A percentile compares a stretch with the other conserved stretches of the same genome.
phyloP scores from a whole-genome alignment of 352 stramenopile genomes.

The Phytophthora quininea region DNA sequence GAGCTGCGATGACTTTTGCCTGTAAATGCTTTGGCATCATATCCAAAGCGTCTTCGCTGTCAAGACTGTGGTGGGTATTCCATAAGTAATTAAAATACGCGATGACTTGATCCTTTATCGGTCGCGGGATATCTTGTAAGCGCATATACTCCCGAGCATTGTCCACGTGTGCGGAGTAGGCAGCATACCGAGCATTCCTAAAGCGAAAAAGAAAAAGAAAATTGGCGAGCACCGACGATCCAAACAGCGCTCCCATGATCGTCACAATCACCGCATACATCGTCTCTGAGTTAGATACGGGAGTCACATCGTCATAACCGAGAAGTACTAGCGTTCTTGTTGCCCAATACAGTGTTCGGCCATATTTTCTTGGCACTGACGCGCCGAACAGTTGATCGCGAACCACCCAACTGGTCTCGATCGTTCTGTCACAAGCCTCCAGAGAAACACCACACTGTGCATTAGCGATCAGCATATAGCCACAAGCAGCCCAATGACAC shows the following conservation, averaged over 20 bases:
- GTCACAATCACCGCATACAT: slow-evolving; percentile 54
- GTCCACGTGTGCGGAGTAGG: slow-evolving; percentile 66
- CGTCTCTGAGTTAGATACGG: slow-evolving; percentile 57
- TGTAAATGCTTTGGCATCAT: slow-evolving; percentile 64
- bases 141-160: slow-evolving; percentile 79
- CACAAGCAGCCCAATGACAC: slow-evolving; percentile 62
- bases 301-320: slow-evolving; percentile 71
- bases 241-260: slow-evolving; percentile 54
- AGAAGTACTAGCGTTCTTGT: slow-evolving; percentile 60
- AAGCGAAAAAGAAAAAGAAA: slow-evolving; percentile 79
- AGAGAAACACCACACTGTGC: slow-evolving; percentile 59
- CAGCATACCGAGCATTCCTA: slow-evolving; percentile 52
- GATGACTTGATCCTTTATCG: slow-evolving; percentile 54
- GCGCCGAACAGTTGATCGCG: slow-evolving; percentile 52
- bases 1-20: slow-evolving; percentile 56
- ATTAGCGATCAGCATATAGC: slow-evolving; percentile 72
- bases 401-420: slow-evolving; percentile 68
- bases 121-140: slow-evolving; percentile 59
- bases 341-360: slow-evolving; percentile 61
- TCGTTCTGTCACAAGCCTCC: slow-evolving; percentile 38
- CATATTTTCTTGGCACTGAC: slow-evolving; percentile 54
- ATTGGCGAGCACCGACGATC: slow-evolving; percentile 60
- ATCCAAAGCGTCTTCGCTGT: slow-evolving; percentile 61
- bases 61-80: slow-evolving; percentile 62
- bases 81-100: slow-evolving; percentile 73